These are phyloP conservation scores for Adansonia rubrostipa DNA, from an alignment of 441 rosid genomes.

Conservation along the genomic window DNA sequence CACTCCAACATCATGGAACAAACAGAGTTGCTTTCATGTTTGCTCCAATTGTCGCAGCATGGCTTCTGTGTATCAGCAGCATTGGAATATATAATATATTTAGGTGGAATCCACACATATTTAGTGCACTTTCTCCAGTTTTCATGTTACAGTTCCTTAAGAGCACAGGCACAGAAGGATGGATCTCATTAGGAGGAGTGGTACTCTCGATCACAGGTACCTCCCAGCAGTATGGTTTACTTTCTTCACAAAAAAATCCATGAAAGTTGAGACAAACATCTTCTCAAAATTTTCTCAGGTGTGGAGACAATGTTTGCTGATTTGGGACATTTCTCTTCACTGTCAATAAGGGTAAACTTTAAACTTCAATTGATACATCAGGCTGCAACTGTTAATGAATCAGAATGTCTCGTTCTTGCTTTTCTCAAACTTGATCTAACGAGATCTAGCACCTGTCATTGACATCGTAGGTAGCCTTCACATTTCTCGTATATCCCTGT, in stretches of 20 bases:
- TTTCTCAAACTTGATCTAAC: slow-evolving; percentile 21
- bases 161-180: slow-evolving; percentile 59
- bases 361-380: not conserved
- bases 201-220: slow-evolving; percentile 77
- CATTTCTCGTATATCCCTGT: slow-evolving; percentile 65
- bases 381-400: not conserved
- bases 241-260: slow-evolving; percentile 19
- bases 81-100: slow-evolving; percentile 69
- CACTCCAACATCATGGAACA: slow-evolving; percentile 73
- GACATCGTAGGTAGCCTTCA: slow-evolving; percentile 57
- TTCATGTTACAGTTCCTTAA: slow-evolving; percentile 66
- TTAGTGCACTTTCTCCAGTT: slow-evolving; percentile 62
- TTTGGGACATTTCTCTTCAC: slow-evolving; percentile 75
- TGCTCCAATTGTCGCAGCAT: slow-evolving; percentile 68
- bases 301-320: slow-evolving; percentile 83
- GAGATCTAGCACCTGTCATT: slow-evolving; percentile 6
- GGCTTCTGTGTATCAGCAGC: slow-evolving; percentile 71
- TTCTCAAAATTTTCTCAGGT: slow-evolving; percentile 43
- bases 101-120: slow-evolving; percentile 60
- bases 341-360: slow-evolving; percentile 61
- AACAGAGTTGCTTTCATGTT: slow-evolving; percentile 69
- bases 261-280: slow-evolving; percentile 23
- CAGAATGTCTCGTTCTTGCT: slow-evolving; percentile 9
- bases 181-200: slow-evolving; percentile 78
- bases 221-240: slow-evolving; percentile 16